phyloP scores from a whole-genome alignment of 1,284 basidiomycete species.

The Rhodotorula sp. region DNA sequence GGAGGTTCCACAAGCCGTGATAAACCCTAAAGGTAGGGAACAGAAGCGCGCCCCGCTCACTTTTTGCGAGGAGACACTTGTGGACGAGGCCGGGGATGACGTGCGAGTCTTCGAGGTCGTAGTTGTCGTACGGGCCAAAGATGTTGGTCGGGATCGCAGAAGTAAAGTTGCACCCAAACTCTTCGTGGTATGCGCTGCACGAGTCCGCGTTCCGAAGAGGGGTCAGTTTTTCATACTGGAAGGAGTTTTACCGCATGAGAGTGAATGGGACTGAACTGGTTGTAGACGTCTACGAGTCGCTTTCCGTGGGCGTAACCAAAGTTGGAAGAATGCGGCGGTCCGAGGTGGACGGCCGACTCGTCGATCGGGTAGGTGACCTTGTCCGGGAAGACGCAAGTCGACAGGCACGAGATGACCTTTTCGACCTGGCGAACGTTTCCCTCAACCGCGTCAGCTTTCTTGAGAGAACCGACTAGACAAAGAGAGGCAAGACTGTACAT shows the following conservation, averaged over 20 bases:
- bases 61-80: slow-evolving; percentile 81
- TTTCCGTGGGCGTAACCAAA: slow-evolving; percentile 91
- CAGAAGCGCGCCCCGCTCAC: slow-evolving; percentile 51
- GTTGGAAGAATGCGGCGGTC: slow-evolving; percentile 82
- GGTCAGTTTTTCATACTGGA: too few relatives aligned
- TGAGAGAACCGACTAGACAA: background rate
- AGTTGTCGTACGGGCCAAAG: slow-evolving; percentile 58
- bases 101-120: slow-evolving; percentile 81
- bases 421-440: slow-evolving; percentile 49
- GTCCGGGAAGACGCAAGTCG: slow-evolving; percentile 84
- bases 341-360: slow-evolving; percentile 80
- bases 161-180: slow-evolving; percentile 85
- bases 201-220: too few relatives aligned
- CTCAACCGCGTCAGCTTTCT: background rate
- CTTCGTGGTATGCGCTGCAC: slow-evolving; percentile 82
- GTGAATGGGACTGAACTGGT: slow-evolving; percentile 68
- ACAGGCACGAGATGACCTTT: slow-evolving; percentile 80
- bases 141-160: slow-evolving; percentile 90
- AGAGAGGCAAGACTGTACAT: slow-evolving; percentile 41
- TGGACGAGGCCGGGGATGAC: slow-evolving; percentile 87
- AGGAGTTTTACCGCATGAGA: too few relatives aligned
- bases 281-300: slow-evolving; percentile 87
- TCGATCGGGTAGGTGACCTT: slow-evolving; percentile 78
- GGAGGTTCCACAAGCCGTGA: background rate
- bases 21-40: background rate